Evolutionary conservation across 1,284 basidiomycete species (phyloP), one percentile per base, ranked within the genome.

Genomic region (Puccinia brachypodii): DNA sequence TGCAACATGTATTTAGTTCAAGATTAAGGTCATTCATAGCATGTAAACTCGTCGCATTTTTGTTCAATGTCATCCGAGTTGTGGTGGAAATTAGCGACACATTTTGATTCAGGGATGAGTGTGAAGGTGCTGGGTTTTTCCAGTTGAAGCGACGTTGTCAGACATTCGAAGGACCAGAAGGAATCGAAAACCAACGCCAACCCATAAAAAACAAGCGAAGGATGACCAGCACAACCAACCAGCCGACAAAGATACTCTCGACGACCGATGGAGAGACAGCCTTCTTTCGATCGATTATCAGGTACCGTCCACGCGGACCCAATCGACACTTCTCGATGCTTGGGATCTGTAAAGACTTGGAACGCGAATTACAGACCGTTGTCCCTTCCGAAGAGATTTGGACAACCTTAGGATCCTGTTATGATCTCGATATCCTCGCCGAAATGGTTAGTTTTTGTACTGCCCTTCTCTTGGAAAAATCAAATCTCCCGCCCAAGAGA

Each of bases 211-310:
- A n/a, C n/a, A n/a, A n/a, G n/a, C n/a, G n/a, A 62, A 62, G 36
- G 28, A 68, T 68, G 64, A 40, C 31, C 38, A 68, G 64, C 6
- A 13, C 64, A 22, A 42, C 22, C 19, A 44, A 38, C 16, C 64
- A 50, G 0, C 44, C 71, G 6, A 11, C 1, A 33, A n/a, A 53
- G 1, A 42, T 78, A 14, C 53, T 80, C 3, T 40, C 50, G 14
- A 72, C 77, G 1, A 40, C 68, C n/a, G 38, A 80, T n/a, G 77
- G 77, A 16, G 77, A 80, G 60, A 80, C 77, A 9, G 77, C 77
- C 9, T 72, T 80, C 68, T 80, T 80, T 36, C 77, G 77, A 28
- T 64, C 77, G 3, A 56, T 80, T n/a, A 80, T 80, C 6, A 36
- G 77, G 13, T 72, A 80, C 25, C 47, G 68, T 42, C 68, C 68